Evolutionary conservation across 768 basidiomycete genomes (phyloP), one percentile per base, ranked within the genome.

Genomic region (Strobilomyces confusus): DNA sequence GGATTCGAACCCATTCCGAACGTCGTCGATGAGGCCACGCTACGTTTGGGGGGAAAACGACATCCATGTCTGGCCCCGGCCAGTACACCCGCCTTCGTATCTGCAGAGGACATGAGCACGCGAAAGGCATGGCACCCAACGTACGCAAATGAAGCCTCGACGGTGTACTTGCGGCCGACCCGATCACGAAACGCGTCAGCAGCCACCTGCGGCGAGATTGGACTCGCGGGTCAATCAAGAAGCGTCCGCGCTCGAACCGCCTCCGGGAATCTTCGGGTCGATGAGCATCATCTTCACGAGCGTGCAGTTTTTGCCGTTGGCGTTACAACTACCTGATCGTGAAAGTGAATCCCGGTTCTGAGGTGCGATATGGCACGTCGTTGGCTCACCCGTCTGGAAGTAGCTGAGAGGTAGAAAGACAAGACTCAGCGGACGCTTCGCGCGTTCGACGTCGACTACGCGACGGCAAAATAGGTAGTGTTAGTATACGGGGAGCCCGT

Each of bases 221-320:
- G 12, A 23, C 66, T 54, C 44, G 78, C 75, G 75, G 76, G 5
- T 58, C 4, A 49, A 82, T 80, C 56, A 82, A 67, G 57, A 79
- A 75, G 48, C 64, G 56, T 81, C 80, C 6, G 68, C 62, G 33
- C 72, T 75, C 11, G 79, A 77, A 11, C 78, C 80, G 57, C 74
- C 69, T 2, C 80, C 80, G 2, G 65, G 51, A 32, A 61, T 63
- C 8, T 64, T 61, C 9, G 80, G 72, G 59, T 81, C 77, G 52
- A 63, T 64, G 50, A 81, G 67, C 12, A 75, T 79, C 66, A 70
- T 73, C 63, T 81, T 80, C 19, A 81, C 19, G 12, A 78, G 63
- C 1, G 71, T 63, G 52, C 80, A 81, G 3, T 68, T 53, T 62
- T 81, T 79, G 38, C 79, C 79, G 54, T 81, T 81, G 51, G 61